Base-by-base conservation (phyloP, 202 grass and related monocot species). In the Bolboschoenoplectus hybrid region DNA sequence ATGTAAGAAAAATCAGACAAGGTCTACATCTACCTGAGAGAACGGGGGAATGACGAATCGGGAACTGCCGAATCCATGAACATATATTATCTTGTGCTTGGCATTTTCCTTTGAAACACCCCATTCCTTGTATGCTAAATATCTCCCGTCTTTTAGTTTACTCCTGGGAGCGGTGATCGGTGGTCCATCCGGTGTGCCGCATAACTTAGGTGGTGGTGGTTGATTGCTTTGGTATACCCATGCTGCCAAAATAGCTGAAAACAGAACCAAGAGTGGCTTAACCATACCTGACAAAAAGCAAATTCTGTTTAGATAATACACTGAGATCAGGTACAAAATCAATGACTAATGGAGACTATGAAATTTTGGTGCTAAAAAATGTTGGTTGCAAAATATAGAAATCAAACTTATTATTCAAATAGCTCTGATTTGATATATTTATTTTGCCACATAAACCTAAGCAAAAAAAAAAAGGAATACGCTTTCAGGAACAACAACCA, bases 61-160 rank as follows among this genome's bases (percentile, higher is more conserved):
- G 74, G 47, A 90, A 85, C 61, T 85, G 17, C 70, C 11, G 32
- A 90, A 90, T 51, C 74, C 89, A 87, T 91, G 90, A 70, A 89
- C 51, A 72, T 75, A 91, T 40, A 91, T 45, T 34, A 91, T 78
- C 64, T 87, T 89, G 68, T 87, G 50, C 17, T 85, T 82, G 0
- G 87, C 90, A 63, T 47, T 58, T 58, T 89, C 90, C 36, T 85
- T 87, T 0, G 67, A 81, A 5, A 87, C 81, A 74, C 90, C 90
- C 63, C 66, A 50, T 83, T 91, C 90, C 55, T 74, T 69, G 81
- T 91, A 91, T 6, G 90, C 87, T 53, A 91, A 74, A 69, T 82
- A 86, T 79, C 90, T 89, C 14, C 90, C 89, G 67, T 90, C 89
- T 36, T 85, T 87, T 58, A 87, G 85, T 75, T 82, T 56, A 53